Percentiles rank a stretch among this genome's conserved stretches.
These are phyloP conservation scores for Umbelopsis sp. DNA, from an alignment of 371 early-diverging fungal genomes.

Conservation along the genomic window DNA sequence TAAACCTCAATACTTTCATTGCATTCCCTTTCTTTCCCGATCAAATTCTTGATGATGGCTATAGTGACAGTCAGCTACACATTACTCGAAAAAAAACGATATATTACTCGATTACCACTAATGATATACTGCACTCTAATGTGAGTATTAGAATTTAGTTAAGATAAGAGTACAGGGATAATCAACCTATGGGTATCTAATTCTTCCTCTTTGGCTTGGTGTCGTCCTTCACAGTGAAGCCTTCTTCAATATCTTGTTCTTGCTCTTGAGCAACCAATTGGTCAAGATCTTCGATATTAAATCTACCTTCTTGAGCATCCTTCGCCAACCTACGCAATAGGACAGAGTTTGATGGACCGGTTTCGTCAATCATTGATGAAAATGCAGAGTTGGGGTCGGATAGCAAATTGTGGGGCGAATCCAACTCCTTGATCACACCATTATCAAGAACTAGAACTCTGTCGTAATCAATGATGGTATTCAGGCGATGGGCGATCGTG, in stretches of 20 bases:
- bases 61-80: background rate
- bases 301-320: constrained; percentile 30
- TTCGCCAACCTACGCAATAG: constrained; percentile 31
- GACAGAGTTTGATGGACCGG: constrained; percentile 43
- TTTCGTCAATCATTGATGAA: constrained; percentile 51
- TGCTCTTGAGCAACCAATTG: background rate
- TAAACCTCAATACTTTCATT: background rate
- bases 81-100: background rate
- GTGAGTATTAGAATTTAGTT: no score
- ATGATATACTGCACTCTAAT: no score
- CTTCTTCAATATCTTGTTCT: constrained; percentile 1
- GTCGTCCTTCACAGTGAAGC: background rate
- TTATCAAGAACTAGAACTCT: constrained; percentile 47
- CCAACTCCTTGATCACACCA: constrained; percentile 43
- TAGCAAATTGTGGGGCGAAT: constrained; percentile 49
- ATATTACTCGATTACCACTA: no score
- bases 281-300: constrained; percentile 23
- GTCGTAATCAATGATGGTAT: constrained; percentile 57
- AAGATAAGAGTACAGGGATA: no score
- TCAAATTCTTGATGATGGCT: background rate
- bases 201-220: background rate
- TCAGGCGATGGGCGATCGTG: constrained; percentile 73
- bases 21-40: background rate
- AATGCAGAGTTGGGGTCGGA: constrained; percentile 42
- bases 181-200: background rate